Percentiles rank a stretch among this genome's conserved stretches.
Evolutionary conservation across 352 stramenopile genomes (phyloP).

Genomic region (Phytopythium mirpurense): DNA sequence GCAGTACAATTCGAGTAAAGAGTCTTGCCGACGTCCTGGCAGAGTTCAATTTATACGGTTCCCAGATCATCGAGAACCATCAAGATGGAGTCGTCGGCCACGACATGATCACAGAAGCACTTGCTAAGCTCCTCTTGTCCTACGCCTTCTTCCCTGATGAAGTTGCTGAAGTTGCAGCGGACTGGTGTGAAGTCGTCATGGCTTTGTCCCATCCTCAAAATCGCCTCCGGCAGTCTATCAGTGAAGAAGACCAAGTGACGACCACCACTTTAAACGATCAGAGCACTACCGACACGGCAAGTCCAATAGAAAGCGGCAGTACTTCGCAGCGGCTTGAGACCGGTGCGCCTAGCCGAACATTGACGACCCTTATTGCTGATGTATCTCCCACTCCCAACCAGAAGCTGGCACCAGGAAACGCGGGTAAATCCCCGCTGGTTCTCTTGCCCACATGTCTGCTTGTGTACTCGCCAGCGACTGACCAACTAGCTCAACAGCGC

Average conservation of each 20-base stretch:
- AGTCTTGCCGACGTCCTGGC: background rate
- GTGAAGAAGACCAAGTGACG: too few species aligned
- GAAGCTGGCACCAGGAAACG: background rate
- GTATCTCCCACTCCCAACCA: background rate
- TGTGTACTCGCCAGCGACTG: background rate
- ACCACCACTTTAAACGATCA: background rate
- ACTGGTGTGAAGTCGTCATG: constrained; percentile 5
- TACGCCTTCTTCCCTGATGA: constrained; percentile 30
- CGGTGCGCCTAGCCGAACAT: background rate
- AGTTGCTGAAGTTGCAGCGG: constrained; percentile 11
- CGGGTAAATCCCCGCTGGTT: background rate
- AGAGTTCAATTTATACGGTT: background rate
- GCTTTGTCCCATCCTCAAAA: background rate
- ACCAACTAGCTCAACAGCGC: background rate
- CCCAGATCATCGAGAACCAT: background rate
- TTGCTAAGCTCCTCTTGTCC: constrained; percentile 25
- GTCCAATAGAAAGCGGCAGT: background rate
- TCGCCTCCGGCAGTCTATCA: background rate
- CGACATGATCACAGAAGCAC: background rate
- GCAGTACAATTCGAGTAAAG: background rate
- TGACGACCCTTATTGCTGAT: background rate
- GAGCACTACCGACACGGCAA: background rate
- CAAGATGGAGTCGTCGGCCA: constrained; percentile 5
- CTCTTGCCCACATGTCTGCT: background rate
- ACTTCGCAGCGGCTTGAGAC: background rate